Evolutionary conservation across 2,329 filamentous ascomycete genomes (phyloP).

Genomic region (Lachnellula willkommii): DNA sequence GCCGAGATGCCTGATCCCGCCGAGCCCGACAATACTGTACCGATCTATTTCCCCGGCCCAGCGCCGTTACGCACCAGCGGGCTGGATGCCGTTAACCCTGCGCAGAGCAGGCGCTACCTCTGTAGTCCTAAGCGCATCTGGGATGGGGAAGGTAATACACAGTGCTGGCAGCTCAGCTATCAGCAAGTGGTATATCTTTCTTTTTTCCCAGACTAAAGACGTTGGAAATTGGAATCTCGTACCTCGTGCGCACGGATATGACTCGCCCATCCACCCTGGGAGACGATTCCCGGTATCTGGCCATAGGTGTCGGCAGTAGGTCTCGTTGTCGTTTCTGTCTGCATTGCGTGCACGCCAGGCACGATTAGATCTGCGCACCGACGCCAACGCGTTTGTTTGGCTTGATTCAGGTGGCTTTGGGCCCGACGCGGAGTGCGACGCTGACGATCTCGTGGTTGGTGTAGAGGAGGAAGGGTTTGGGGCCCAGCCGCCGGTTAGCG

Average conservation of each 20-base stretch:
- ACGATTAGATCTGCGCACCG: slow-evolving; percentile 47
- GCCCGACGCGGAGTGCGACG: slow-evolving; percentile 45
- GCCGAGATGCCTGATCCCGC: slow-evolving; percentile 65
- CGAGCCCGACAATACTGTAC: slow-evolving; percentile 65
- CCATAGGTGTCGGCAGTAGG: slow-evolving; percentile 45
- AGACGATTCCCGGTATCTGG: slow-evolving; percentile 51
- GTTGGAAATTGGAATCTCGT: slow-evolving; percentile 12
- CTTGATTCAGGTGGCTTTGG: slow-evolving; percentile 52
- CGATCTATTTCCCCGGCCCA: slow-evolving; percentile 71
- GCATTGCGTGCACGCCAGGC: slow-evolving; percentile 39
- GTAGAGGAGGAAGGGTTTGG: slow-evolving; percentile 35
- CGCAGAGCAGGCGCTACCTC: slow-evolving; percentile 75
- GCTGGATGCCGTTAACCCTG: slow-evolving; percentile 71
- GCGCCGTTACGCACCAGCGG: slow-evolving; percentile 69
- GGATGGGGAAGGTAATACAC: slow-evolving; percentile 67
- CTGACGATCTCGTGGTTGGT: slow-evolving; percentile 48
- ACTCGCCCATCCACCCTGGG: slow-evolving; percentile 57
- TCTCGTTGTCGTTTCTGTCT: slow-evolving; percentile 46
- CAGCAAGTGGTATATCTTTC: background rate
- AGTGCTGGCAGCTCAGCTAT: slow-evolving; percentile 23
- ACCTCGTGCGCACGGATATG: slow-evolving; percentile 67
- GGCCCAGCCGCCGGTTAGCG: slow-evolving; percentile 50
- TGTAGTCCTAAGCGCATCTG: slow-evolving; percentile 56
- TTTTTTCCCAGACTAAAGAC: no score
- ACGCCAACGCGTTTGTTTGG: slow-evolving; percentile 46